Percentiles rank a stretch among this genome's conserved stretches.
Evolutionary conservation across 495 filamentous ascomycete genomes (phyloP).

Genomic region (Penicillium riverlandense): DNA sequence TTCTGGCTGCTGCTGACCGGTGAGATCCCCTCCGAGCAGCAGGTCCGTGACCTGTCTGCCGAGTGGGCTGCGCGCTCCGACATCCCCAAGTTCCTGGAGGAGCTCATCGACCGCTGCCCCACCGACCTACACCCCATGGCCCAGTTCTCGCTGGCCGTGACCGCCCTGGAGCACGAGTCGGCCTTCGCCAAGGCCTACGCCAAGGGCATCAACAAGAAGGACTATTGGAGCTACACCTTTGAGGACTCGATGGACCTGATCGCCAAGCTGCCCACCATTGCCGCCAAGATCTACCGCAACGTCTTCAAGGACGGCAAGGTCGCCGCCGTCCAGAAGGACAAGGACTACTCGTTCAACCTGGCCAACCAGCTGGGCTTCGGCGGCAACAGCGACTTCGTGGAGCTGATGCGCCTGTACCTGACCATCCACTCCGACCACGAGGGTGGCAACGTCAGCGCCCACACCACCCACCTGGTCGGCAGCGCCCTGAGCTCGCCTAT

Average conservation of each 20-base stretch:
- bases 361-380: slow-evolving; percentile 97
- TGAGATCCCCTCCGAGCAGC: slow-evolving; percentile 92
- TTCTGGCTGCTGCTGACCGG: slow-evolving; percentile 99
- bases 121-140: slow-evolving; percentile 99
- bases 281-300: slow-evolving; percentile 97
- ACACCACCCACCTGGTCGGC: slow-evolving; percentile 97
- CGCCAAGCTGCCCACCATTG: slow-evolving; percentile 98
- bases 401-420: slow-evolving; percentile 96
- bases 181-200: slow-evolving; percentile 96
- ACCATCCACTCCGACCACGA: slow-evolving; percentile 99
- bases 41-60: slow-evolving; percentile 93
- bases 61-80: slow-evolving; percentile 98
- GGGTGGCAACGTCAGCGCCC: slow-evolving; percentile 96
- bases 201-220: slow-evolving; percentile 96
- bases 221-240: slow-evolving; percentile 99
- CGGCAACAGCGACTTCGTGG: slow-evolving; percentile 93
- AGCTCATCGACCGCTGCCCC: slow-evolving; percentile 98
- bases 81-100: slow-evolving; percentile 93
- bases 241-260: slow-evolving; percentile 99
- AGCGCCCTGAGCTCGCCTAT: slow-evolving; percentile 94
- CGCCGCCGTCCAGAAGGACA: slow-evolving; percentile 86
- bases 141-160: slow-evolving; percentile 96
- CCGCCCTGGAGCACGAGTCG: slow-evolving; percentile 95
- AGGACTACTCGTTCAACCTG: slow-evolving; percentile 98
- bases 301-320: slow-evolving; percentile 99